A percentile compares a stretch with the other conserved stretches of the same genome.
Evolutionary conservation across 768 basidiomycete genomes (phyloP).

Genomic region (Candolleomyces efflorescens): DNA sequence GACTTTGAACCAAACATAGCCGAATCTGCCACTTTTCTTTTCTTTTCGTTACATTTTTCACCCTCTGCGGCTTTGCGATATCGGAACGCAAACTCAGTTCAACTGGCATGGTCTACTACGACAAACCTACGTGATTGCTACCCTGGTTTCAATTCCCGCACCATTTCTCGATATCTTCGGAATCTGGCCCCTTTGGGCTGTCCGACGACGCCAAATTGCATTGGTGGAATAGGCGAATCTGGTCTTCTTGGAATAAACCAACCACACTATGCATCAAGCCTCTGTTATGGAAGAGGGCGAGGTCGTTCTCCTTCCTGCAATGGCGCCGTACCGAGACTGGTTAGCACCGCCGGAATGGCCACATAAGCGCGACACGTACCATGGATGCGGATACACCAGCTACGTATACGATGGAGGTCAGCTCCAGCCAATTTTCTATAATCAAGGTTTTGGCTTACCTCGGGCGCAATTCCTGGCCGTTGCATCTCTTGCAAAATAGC

Average conservation of each 20-base stretch:
- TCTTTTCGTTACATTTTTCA: too few species aligned
- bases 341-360: not conserved
- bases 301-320: constrained; percentile 13
- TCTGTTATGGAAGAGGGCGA: constrained; percentile 15
- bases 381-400: constrained; percentile 14
- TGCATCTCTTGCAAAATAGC: constrained; percentile 18
- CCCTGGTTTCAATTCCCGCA: too few species aligned
- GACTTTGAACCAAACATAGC: too few species aligned
- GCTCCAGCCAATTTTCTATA: not conserved
- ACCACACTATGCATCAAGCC: constrained; percentile 14
- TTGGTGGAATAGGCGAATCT: constrained; percentile 15
- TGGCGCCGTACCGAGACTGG: too few species aligned
- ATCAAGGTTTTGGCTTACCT: not conserved
- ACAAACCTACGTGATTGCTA: too few species aligned
- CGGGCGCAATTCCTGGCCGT: constrained; percentile 15
- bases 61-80: too few species aligned
- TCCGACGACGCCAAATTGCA: constrained; percentile 15
- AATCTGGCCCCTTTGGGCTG: constrained; percentile 9
- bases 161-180: constrained; percentile 10
- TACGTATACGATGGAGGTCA: not conserved
- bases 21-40: too few species aligned
- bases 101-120: too few species aligned
- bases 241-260: constrained; percentile 13
- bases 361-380: constrained; percentile 2
- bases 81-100: too few species aligned